Conservation (phyloP, 176 grass and related monocot species). For the Oryza meyeriana region DNA sequence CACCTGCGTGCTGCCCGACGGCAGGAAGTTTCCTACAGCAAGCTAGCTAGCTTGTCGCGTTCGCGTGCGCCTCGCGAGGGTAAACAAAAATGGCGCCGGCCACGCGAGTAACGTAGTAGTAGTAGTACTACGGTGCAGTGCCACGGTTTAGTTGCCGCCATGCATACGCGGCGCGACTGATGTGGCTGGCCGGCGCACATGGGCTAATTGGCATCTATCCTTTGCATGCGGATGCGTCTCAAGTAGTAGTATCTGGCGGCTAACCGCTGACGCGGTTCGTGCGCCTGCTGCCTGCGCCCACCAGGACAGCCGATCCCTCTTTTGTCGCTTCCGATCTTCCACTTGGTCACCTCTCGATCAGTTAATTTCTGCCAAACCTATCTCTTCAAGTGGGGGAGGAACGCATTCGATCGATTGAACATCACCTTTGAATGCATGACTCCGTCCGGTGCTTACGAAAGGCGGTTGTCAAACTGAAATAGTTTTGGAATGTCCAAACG, state of each 20-base stretch:
- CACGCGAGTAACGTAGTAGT: no score
- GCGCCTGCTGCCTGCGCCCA: background rate
- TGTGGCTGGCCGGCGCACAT: background rate
- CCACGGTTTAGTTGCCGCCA: background rate
- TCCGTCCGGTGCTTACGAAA: background rate
- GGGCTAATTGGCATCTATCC: background rate
- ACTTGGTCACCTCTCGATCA: background rate
- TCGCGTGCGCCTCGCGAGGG: background rate
- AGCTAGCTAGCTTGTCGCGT: background rate
- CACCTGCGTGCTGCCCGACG: no score
- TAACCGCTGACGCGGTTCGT: background rate
- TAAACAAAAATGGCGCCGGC: background rate
- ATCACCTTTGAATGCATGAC: background rate
- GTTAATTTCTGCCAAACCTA: background rate
- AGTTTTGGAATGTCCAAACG: background rate
- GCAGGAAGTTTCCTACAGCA: background rate
- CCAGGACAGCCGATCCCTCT: background rate
- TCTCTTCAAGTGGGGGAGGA: background rate
- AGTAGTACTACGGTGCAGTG: no score
- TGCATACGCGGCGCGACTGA: background rate
- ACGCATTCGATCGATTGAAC: background rate
- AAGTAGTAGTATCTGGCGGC: background rate
- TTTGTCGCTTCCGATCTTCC: background rate
- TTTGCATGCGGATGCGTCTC: background rate
- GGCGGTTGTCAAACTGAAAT: background rate